Evolutionary conservation across 73 alveolate genomes (phyloP).

Genomic region (Strombidium stylifer): DNA sequence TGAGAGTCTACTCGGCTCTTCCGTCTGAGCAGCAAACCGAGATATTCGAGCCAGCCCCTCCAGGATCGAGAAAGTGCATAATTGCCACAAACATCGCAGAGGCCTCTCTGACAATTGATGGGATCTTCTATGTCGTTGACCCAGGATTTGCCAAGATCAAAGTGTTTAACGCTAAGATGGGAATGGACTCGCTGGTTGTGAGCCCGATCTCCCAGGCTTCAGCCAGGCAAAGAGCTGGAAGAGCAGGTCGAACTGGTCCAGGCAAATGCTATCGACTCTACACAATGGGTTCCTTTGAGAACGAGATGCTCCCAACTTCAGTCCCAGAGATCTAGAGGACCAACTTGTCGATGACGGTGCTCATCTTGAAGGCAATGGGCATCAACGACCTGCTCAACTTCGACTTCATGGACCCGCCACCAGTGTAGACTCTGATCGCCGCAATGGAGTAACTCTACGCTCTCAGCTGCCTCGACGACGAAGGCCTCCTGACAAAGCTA

Average conservation of each 20-base stretch:
- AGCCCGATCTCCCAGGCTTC: slow-evolving; percentile 96
- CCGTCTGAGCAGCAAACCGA: slow-evolving; percentile 97
- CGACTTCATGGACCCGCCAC: slow-evolving; percentile 99
- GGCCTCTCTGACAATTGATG: slow-evolving; percentile 98
- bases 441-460: slow-evolving; percentile 93
- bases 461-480: slow-evolving; percentile 99
- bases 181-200: slow-evolving; percentile 95
- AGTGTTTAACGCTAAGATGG: slow-evolving; percentile 98
- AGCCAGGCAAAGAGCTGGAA: slow-evolving; percentile 98
- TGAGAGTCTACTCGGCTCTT: slow-evolving; percentile 98
- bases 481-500: slow-evolving; percentile 97
- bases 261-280: slow-evolving; percentile 98
- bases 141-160: slow-evolving; percentile 99
- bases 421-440: slow-evolving; percentile 83
- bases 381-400: slow-evolving; percentile 96
- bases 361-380: slow-evolving; percentile 99
- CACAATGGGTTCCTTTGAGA: slow-evolving; percentile 96
- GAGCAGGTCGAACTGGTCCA: slow-evolving; percentile 99
- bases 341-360: slow-evolving; percentile 97
- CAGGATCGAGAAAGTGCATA: slow-evolving; percentile 97
- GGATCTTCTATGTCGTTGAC: slow-evolving; percentile 99
- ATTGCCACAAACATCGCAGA: slow-evolving; percentile 99
- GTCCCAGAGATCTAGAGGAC: slow-evolving; percentile 99
- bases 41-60: slow-evolving; percentile 98
- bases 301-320: slow-evolving; percentile 98